Evolutionary conservation across 495 filamentous ascomycete species (phyloP).

Genomic region (Parmelia sp.): DNA sequence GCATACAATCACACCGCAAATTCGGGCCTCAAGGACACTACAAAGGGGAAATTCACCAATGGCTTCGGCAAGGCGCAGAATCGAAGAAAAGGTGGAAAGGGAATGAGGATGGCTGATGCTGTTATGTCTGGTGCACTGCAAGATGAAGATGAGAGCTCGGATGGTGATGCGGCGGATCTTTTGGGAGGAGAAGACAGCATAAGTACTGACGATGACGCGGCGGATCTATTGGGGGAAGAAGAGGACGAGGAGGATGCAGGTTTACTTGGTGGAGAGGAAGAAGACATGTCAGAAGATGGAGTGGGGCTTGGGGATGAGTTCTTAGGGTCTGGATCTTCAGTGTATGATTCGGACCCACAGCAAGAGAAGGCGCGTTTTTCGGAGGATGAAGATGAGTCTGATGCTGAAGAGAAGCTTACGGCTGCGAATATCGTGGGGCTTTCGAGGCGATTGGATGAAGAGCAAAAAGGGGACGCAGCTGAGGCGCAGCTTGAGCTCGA

Average conservation of each 20-base stretch:
- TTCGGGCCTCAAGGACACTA: constrained; percentile 28
- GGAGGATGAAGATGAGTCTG: constrained; percentile 85
- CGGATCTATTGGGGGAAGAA: constrained; percentile 46
- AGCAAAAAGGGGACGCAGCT: constrained; percentile 66
- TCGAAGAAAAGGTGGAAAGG: constrained; percentile 25
- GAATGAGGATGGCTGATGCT: constrained; percentile 36
- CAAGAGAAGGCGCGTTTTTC: constrained; percentile 70
- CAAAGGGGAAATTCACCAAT: constrained; percentile 34
- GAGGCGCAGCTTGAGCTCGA: constrained; percentile 61
- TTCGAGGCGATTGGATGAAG: constrained; percentile 69
- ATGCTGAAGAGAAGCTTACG: constrained; percentile 84
- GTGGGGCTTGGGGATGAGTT: constrained; percentile 56
- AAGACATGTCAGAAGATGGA: constrained; percentile 41
- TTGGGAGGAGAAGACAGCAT: constrained; percentile 41
- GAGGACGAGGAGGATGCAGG: constrained; percentile 48
- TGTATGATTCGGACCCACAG: constrained; percentile 71
- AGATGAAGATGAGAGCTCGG: constrained; percentile 32
- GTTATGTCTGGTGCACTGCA: constrained; percentile 41
- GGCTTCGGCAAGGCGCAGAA: constrained; percentile 18
- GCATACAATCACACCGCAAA: constrained; percentile 25
- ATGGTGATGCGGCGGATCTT: constrained; percentile 36
- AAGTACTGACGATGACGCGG: constrained; percentile 28
- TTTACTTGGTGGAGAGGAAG: constrained; percentile 24
- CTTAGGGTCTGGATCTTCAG: constrained; percentile 53
- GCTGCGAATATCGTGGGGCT: constrained; percentile 95